Conservation (phyloP, 371 early-diverging fungal species). For the Phascolomyces articulosus region DNA sequence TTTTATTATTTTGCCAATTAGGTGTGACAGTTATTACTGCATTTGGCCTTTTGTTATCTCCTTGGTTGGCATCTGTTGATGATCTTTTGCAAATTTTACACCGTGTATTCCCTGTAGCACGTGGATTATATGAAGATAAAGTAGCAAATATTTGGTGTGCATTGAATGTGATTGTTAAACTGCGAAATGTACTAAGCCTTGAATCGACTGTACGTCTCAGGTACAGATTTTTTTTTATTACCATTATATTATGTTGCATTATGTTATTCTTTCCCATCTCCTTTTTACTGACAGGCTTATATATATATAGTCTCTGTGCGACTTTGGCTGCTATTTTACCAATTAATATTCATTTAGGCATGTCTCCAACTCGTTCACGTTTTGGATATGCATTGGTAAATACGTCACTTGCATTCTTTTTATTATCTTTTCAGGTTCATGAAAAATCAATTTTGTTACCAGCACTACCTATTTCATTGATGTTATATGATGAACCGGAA, state of each 20-base stretch:
- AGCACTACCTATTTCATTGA: slow-evolving; percentile 71
- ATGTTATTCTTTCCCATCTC: background rate
- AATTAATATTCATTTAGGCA: slow-evolving; percentile 61
- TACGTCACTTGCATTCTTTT: slow-evolving; percentile 85
- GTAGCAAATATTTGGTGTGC: slow-evolving; percentile 98
- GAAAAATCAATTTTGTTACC: slow-evolving; percentile 95
- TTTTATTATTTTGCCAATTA: slow-evolving; percentile 68
- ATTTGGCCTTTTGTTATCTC: slow-evolving; percentile 65
- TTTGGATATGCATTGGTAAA: slow-evolving; percentile 74
- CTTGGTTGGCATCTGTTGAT: slow-evolving; percentile 68
- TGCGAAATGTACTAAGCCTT: slow-evolving; percentile 67
- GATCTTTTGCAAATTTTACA: slow-evolving; percentile 78
- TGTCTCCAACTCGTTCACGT: slow-evolving; percentile 50
- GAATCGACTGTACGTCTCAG: slow-evolving; percentile 70
- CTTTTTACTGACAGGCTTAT: background rate
- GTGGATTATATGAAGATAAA: slow-evolving; percentile 97
- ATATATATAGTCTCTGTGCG: slow-evolving; percentile 56
- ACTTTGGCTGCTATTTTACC: slow-evolving; percentile 78
- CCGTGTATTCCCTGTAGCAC: slow-evolving; percentile 90
- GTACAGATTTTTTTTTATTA: slow-evolving; percentile 36
- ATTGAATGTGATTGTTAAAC: slow-evolving; percentile 80
- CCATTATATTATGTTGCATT: too few relatives aligned
- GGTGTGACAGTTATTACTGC: slow-evolving; percentile 77
- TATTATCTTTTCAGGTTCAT: slow-evolving; percentile 97
- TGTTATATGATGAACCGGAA: slow-evolving; percentile 65